Percentiles rank a stretch among this genome's conserved stretches.
Conservation (phyloP, 192 early-diverging fungal genomes). For the Coemansia sp. region DNA sequence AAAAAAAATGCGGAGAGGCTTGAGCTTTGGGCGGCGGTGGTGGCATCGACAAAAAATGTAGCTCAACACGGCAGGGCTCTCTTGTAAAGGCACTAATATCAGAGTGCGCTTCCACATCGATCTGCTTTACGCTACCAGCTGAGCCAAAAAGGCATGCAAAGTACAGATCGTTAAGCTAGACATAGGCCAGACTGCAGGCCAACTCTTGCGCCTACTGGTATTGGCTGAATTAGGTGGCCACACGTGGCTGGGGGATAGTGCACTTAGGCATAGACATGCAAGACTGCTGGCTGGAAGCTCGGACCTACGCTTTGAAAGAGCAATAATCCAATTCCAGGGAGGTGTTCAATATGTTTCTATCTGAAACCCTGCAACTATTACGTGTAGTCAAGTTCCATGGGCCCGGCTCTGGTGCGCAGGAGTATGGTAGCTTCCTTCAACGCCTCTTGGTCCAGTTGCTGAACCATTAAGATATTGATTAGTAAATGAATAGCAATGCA, state of each 20-base stretch:
- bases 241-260: background rate
- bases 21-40: too few relatives aligned
- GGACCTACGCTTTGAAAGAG: background rate
- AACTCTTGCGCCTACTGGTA: background rate
- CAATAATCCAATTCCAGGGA: background rate
- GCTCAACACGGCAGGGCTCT: background rate
- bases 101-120: background rate
- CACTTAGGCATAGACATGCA: background rate
- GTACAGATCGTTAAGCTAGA: background rate
- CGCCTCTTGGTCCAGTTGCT: too few relatives aligned
- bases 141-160: background rate
- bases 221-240: background rate
- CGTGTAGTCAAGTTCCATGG: too few relatives aligned
- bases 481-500: too few relatives aligned
- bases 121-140: background rate
- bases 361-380: background rate
- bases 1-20: too few relatives aligned
- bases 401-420: too few relatives aligned
- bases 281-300: background rate
- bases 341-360: conserved; percentile 4
- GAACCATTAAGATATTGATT: too few relatives aligned
- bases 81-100: background rate
- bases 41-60: too few relatives aligned
- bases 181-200: background rate
- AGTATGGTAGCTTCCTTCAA: too few relatives aligned